phyloP scores from a whole-genome alignment of 1,284 basidiomycete genomes.

The Paramarasmius palmivorus region DNA sequence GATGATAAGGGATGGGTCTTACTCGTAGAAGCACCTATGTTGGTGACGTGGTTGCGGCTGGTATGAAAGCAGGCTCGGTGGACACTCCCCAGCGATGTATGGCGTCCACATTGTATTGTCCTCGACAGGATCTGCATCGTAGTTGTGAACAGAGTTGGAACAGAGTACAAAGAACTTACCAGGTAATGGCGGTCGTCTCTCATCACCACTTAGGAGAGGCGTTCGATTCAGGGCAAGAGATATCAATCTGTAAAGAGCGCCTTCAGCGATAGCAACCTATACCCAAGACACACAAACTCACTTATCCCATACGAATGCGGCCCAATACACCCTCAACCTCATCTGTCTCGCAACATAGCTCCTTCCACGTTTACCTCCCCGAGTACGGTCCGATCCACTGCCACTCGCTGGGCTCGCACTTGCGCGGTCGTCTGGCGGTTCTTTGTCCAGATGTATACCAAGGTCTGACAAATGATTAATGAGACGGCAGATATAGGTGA shows the following conservation, averaged over 20 bases:
- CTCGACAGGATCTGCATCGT: too few species aligned
- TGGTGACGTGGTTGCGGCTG: background rate
- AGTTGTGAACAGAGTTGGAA: too few species aligned
- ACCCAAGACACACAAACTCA: background rate
- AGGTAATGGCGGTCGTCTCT: background rate
- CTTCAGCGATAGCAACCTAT: background rate
- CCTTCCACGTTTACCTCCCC: background rate
- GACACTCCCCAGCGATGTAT: background rate
- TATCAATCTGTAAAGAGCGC: background rate
- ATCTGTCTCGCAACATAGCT: background rate
- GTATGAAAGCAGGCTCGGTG: background rate
- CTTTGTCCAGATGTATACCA: background rate
- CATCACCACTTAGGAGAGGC: background rate
- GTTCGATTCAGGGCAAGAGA: background rate
- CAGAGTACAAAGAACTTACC: too few species aligned
- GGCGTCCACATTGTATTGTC: too few species aligned
- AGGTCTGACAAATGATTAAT: background rate
- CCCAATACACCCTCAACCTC: background rate
- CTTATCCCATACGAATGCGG: slow-evolving; percentile 3
- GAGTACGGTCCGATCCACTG: background rate
- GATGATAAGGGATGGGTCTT: background rate
- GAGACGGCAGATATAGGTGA: background rate
- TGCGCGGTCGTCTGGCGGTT: background rate
- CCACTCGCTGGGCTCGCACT: background rate
- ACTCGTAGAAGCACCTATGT: slow-evolving; percentile 1